Conservation (phyloP, 2,329 filamentous ascomycete genomes). For the Ophiosphaerella korrae region DNA sequence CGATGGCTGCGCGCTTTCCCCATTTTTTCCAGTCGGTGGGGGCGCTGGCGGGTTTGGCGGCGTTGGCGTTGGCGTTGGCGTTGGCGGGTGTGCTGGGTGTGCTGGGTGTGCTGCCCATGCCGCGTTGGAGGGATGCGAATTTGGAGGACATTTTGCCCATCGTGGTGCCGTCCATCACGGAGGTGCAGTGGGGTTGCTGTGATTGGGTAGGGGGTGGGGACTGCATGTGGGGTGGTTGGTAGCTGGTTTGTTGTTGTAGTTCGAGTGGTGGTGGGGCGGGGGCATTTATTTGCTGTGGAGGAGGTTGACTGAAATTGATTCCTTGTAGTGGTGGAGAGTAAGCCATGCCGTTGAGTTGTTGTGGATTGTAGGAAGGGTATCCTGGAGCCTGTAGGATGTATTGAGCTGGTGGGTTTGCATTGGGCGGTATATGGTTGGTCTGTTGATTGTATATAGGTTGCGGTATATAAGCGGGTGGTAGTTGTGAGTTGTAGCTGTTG, state of each 20-base stretch:
- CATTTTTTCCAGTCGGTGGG: conserved; percentile 14
- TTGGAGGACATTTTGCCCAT: conserved; percentile 10
- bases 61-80: background rate
- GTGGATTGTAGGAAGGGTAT: too few species aligned
- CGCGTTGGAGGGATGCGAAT: conserved; percentile 1
- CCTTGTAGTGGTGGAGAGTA: background rate
- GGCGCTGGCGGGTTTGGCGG: background rate
- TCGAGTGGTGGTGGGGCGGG: background rate
- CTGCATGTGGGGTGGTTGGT: background rate
- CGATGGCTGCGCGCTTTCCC: conserved; percentile 11
- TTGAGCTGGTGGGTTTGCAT: too few species aligned
- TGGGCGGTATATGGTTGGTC: background rate
- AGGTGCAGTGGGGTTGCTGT: background rate
- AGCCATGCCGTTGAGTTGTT: background rate
- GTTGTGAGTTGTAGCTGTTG: background rate
- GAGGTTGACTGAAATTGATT: background rate
- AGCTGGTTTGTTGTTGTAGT: background rate
- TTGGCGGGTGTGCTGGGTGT: background rate
- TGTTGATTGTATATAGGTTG: background rate
- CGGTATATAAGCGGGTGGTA: background rate
- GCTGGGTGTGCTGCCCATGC: background rate
- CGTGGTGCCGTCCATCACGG: conserved; percentile 1
- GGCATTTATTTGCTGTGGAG: background rate
- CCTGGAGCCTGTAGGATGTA: too few species aligned
- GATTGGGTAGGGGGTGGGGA: background rate